Evolutionary conservation across 257 asterid species (phyloP), one percentile per base, ranked within the genome.

Genomic region (Nicotiana knightiana): DNA sequence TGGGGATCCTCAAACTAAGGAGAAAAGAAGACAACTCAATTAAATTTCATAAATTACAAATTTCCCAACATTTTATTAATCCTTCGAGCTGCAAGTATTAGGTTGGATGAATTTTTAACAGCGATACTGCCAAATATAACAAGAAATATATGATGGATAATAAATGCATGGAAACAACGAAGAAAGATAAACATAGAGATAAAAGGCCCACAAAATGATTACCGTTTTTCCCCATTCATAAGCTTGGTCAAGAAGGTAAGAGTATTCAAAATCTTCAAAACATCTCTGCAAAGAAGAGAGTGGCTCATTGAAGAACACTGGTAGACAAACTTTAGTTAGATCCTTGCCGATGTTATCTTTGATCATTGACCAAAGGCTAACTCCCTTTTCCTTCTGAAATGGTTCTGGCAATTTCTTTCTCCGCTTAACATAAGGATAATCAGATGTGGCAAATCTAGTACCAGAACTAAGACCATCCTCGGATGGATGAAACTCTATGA

Each of bases 271-370:
- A 17, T 82, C 85, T 75, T 82, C 85, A 73, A 71, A 82, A 77
- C 85, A 71, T 62, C 67, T 82, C 64, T 82, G 85, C 81, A 70
- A 76, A 28, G 83, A 77, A 39, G 86, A 83, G 62, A 83, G 83
- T 58, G 86, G 86, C 83, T 83, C 86, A 68, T 83, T 83, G 83
- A 83, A 83, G 70, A 67, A 83, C 43, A 83, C 86, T 24, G 86
- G 86, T 17, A 84, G 61, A 70, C 86, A 84, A 32, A 84, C 86
- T 79, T 70, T 80, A 21, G 84, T 84, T 33, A 80, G 70, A 71
- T 84, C 86, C 81, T 84, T 84, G 70, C 86, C 86, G 2, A 84
- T 71, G 63, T 80, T 84, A 76, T 82, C 85, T 82, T 82, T 82
- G 81, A 73, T 73, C 85, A 82, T 59, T 70, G 85, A 82, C 85